Conservation (phyloP, 2,329 filamentous ascomycete genomes). For the Cordyceps tenuipes region DNA sequence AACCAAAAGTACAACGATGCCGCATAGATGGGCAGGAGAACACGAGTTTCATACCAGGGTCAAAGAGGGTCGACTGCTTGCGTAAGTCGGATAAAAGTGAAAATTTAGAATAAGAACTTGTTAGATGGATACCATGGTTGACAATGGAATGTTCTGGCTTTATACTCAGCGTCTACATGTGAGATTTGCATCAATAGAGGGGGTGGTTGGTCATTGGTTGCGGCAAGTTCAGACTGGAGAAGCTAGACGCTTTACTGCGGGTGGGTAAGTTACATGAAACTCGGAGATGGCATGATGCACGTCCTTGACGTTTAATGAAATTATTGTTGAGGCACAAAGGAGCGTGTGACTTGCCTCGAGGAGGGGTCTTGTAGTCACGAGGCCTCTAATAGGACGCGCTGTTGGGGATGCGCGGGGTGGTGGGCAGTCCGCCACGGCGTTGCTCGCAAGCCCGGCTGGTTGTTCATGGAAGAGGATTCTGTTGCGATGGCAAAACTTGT, state of each 20-base stretch:
- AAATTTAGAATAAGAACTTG: background rate
- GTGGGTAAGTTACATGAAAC: background rate
- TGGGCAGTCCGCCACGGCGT: background rate
- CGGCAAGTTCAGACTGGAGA: background rate
- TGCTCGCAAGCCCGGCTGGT: background rate
- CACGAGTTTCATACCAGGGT: background rate
- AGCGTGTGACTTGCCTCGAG: background rate
- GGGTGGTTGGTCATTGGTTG: background rate
- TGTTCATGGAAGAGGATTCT: background rate
- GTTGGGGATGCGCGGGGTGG: background rate
- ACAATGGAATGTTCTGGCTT: background rate
- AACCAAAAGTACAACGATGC: constrained; percentile 60
- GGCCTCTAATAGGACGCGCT: background rate
- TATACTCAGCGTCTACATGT: background rate
- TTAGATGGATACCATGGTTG: background rate
- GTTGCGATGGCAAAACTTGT: no score
- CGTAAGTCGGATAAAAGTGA: background rate
- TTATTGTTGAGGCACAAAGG: background rate
- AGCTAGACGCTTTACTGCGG: background rate
- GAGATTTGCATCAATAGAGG: background rate
- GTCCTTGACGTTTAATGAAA: background rate
- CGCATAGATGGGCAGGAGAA: constrained; percentile 22
- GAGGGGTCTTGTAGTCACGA: background rate
- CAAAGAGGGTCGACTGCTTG: background rate
- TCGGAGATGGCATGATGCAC: background rate